phyloP scores from a whole-genome alignment of 495 filamentous ascomycete species.

The Hypoxylon perforatum region DNA sequence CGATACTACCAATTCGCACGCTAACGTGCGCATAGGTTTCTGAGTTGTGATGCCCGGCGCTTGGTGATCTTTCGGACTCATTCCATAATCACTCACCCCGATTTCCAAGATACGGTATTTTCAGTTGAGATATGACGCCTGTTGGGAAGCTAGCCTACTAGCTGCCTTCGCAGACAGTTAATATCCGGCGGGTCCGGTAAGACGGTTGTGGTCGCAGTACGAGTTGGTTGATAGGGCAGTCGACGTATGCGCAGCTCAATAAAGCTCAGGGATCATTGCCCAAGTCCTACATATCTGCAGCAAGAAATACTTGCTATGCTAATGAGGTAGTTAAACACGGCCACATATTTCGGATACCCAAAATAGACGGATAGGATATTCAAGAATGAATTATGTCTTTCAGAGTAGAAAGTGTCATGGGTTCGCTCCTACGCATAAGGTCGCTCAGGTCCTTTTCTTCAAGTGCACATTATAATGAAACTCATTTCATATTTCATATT shows the following conservation, averaged over 20 bases:
- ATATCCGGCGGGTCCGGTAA: background rate
- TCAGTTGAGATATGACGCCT: background rate
- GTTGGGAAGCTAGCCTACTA: background rate
- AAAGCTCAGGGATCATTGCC: background rate
- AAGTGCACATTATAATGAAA: too few relatives aligned
- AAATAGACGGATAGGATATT: too few relatives aligned
- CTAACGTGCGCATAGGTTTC: constrained; percentile 5
- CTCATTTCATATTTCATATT: too few relatives aligned
- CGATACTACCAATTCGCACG: background rate
- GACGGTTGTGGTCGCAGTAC: background rate
- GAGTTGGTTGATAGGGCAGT: background rate
- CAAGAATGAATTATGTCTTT: too few relatives aligned
- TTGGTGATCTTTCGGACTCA: background rate
- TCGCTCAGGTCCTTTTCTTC: too few relatives aligned
- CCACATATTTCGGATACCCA: too few relatives aligned
- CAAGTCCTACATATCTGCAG: background rate
- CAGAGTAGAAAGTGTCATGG: too few relatives aligned
- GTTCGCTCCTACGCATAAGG: too few relatives aligned
- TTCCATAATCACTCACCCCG: too few relatives aligned
- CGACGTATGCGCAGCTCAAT: background rate
- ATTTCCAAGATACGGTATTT: too few relatives aligned
- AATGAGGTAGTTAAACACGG: background rate
- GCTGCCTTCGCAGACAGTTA: background rate
- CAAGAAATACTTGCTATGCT: background rate
- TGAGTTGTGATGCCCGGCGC: background rate